phyloP scores from a whole-genome alignment of 2,329 filamentous ascomycete genomes.

The Hypoxylon sp. region DNA sequence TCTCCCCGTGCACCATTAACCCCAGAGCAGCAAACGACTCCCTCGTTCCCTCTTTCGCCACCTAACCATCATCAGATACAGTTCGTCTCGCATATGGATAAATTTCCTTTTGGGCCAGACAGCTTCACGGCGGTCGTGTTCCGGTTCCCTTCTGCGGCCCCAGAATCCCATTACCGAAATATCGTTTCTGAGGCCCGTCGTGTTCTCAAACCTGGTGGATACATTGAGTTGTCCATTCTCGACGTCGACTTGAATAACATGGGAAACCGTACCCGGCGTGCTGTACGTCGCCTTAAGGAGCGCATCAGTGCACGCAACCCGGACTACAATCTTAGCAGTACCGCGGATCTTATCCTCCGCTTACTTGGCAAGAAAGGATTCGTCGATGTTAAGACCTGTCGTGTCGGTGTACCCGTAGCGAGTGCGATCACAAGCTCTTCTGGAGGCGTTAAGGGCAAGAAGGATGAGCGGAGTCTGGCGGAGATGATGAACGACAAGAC shows the following conservation, averaged over 20 bases:
- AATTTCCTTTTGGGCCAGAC: conserved; percentile 81
- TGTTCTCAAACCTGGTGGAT: conserved; percentile 82
- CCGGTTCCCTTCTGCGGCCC: conserved; percentile 79
- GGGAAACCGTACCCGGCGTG: conserved; percentile 78
- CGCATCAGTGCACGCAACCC: conserved; percentile 73
- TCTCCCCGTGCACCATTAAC: conserved; percentile 70
- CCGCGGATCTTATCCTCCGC: conserved; percentile 73
- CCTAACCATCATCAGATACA: conserved; percentile 83
- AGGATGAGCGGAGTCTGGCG: conserved; percentile 70
- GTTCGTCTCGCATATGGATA: conserved; percentile 72
- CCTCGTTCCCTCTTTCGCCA: conserved; percentile 69
- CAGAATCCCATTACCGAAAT: conserved; percentile 77
- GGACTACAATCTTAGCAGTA: conserved; percentile 72
- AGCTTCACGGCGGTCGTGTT: conserved; percentile 84
- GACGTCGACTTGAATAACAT: conserved; percentile 88
- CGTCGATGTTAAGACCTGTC: conserved; percentile 79
- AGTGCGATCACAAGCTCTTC: conserved; percentile 60
- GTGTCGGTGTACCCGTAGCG: conserved; percentile 82
- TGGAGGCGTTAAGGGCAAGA: conserved; percentile 49
- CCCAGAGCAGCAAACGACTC: conserved; percentile 59
- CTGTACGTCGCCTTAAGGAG: conserved; percentile 80
- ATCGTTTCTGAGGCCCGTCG: conserved; percentile 82
- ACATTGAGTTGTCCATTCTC: conserved; percentile 82
- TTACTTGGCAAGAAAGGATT: conserved; percentile 79
- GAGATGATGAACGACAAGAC: conserved; percentile 81